phyloP scores from a whole-genome alignment of 495 filamentous ascomycete genomes.

The Hyaloscypha variabilis region DNA sequence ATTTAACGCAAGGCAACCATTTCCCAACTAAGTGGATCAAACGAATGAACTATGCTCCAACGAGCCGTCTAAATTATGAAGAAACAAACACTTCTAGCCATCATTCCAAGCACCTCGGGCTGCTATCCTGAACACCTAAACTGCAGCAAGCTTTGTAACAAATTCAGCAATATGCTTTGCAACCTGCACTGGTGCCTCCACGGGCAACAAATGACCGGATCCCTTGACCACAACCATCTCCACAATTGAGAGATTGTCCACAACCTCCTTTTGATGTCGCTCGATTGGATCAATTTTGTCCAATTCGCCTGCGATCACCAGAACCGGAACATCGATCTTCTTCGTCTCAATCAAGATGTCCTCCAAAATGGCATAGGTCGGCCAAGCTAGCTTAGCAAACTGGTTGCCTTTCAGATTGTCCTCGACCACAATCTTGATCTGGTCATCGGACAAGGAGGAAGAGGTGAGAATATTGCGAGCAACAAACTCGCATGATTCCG shows the following conservation, averaged over 20 bases:
- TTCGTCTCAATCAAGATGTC: conserved; percentile 35
- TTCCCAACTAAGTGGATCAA: no score
- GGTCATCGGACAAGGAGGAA: conserved; percentile 22
- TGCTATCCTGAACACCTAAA: no score
- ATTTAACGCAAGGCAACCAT: no score
- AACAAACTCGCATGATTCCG: conserved; percentile 37
- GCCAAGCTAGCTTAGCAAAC: conserved; percentile 43
- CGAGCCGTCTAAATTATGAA: no score
- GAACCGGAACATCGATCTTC: conserved; percentile 33
- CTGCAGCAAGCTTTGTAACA: no score
- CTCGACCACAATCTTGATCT: conserved; percentile 31
- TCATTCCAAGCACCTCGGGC: no score
- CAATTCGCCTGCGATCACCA: conserved; percentile 40
- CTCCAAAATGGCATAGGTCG: conserved; percentile 42
- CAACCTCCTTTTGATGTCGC: conserved; percentile 27
- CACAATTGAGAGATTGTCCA: conserved; percentile 15
- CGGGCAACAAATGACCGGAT: conserved; percentile 28
- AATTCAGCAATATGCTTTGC: conserved; percentile 11
- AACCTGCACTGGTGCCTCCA: conserved; percentile 24
- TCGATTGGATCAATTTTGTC: conserved; percentile 36
- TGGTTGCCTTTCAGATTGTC: conserved; percentile 37
- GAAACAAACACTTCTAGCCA: no score
- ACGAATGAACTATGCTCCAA: no score
- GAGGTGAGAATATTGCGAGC: conserved; percentile 40
- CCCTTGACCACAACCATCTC: conserved; percentile 27